Evolutionary conservation across 139 green algal species (phyloP).

Genomic region (Coelastrella sp.): DNA sequence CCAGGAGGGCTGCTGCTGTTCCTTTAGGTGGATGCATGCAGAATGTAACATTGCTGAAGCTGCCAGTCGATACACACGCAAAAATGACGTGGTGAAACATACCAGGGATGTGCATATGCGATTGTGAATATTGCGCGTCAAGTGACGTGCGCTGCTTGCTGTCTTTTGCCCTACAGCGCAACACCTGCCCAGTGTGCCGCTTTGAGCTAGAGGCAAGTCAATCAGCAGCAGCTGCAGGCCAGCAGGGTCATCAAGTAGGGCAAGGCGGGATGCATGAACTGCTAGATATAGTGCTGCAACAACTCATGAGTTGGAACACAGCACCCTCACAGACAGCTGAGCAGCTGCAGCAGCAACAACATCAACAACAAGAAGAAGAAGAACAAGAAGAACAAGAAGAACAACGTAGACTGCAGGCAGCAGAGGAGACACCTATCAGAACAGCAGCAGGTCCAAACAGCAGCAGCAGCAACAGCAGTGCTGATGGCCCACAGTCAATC

Average conservation of each 20-base stretch:
- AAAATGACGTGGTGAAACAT: no score
- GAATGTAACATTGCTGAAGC: neutral
- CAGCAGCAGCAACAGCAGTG: neutral
- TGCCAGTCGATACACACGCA: neutral
- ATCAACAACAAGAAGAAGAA: neutral
- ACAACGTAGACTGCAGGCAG: no score
- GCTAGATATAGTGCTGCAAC: slow-evolving; percentile 17
- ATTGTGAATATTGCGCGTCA: neutral
- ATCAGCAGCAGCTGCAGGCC: slow-evolving; percentile 5
- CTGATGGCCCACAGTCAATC: neutral
- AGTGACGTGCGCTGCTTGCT: neutral
- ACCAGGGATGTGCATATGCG: no score
- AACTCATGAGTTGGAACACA: slow-evolving; percentile 20
- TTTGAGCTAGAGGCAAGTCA: slow-evolving; percentile 2
- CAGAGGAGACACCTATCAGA: neutral
- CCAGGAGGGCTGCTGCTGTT: no score
- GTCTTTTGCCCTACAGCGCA: slow-evolving; percentile 2
- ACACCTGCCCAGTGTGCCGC: slow-evolving; percentile 25
- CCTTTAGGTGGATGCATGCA: neutral
- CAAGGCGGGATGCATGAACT: neutral
- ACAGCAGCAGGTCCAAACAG: neutral
- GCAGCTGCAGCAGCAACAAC: neutral
- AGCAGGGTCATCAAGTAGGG: neutral
- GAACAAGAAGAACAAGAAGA: no score
- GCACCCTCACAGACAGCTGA: neutral